A percentile compares a stretch with the other conserved stretches of the same genome.
Evolutionary conservation across 306 rosid species (phyloP).

Genomic region (Delonix regia): DNA sequence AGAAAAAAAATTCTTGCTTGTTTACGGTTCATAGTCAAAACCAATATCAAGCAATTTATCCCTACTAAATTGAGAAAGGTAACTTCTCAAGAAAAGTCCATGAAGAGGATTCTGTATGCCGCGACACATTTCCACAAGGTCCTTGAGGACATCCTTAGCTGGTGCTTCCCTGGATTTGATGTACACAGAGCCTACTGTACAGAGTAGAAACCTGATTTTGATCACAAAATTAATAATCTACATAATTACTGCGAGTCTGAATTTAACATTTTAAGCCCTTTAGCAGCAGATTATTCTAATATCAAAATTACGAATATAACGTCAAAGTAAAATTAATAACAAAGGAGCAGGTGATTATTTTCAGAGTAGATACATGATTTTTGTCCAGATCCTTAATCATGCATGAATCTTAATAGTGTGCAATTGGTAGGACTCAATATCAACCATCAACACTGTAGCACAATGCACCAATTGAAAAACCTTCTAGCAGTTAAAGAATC

Average conservation of each 20-base stretch:
- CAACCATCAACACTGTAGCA: background rate
- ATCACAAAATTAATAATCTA: slow-evolving; percentile 29
- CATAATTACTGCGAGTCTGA: background rate
- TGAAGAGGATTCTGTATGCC: slow-evolving; percentile 89
- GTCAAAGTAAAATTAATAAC: background rate
- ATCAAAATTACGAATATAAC: slow-evolving; percentile 16
- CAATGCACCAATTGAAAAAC: background rate
- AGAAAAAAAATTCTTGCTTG: slow-evolving; percentile 1
- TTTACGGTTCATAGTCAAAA: slow-evolving; percentile 86
- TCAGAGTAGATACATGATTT: background rate
- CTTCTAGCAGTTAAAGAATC: background rate
- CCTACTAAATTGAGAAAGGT: slow-evolving; percentile 89
- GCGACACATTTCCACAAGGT: slow-evolving; percentile 92
- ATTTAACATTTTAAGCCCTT: background rate
- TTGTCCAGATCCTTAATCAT: slow-evolving; percentile 1
- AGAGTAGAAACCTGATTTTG: slow-evolving; percentile 76
- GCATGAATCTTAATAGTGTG: slow-evolving; percentile 17
- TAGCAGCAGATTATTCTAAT: background rate
- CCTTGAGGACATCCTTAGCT: slow-evolving; percentile 92
- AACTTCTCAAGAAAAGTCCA: slow-evolving; percentile 87
- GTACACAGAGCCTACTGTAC: slow-evolving; percentile 93
- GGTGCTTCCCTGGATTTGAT: slow-evolving; percentile 87
- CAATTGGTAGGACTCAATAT: slow-evolving; percentile 4
- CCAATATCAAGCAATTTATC: slow-evolving; percentile 85
- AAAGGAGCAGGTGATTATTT: background rate